Conservation (phyloP, 2,329 filamentous ascomycete species). For the Bipolaris oryzae region DNA sequence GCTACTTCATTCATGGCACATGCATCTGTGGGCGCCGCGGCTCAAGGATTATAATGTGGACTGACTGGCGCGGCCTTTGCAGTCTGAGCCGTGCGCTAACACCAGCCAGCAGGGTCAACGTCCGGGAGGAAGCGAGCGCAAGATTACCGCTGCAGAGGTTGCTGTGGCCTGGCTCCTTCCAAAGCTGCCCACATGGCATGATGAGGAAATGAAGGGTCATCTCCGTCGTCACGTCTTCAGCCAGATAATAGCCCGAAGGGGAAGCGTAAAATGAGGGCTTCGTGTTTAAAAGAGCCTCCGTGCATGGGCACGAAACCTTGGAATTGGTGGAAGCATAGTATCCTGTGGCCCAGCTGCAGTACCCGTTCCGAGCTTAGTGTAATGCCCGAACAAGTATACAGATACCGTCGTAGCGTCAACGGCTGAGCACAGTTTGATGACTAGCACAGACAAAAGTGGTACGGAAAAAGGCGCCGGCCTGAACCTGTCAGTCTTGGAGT, state of each 20-base stretch:
- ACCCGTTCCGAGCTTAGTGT: slow-evolving; percentile 29
- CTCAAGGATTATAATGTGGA: slow-evolving; percentile 32
- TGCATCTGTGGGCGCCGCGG: slow-evolving; percentile 29
- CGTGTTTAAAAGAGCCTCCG: slow-evolving; percentile 40
- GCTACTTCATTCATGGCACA: slow-evolving; percentile 21
- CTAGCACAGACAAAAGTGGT: slow-evolving; percentile 29
- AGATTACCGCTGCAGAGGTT: slow-evolving; percentile 45
- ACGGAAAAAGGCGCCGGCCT: slow-evolving; percentile 39
- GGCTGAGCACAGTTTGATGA: slow-evolving; percentile 23
- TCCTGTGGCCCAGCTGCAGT: slow-evolving; percentile 22
- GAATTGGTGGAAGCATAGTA: slow-evolving; percentile 31
- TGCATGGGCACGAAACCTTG: slow-evolving; percentile 47
- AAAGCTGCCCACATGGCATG: slow-evolving; percentile 34
- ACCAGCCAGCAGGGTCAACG: slow-evolving; percentile 46
- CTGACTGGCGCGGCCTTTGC: slow-evolving; percentile 29
- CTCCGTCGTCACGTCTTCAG: slow-evolving; percentile 39
- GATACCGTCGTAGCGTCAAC: slow-evolving; percentile 36
- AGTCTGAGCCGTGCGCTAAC: slow-evolving; percentile 35
- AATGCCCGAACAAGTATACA: slow-evolving; percentile 38
- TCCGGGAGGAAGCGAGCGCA: slow-evolving; percentile 49
- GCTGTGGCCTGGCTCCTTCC: slow-evolving; percentile 28
- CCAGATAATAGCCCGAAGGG: slow-evolving; percentile 39
- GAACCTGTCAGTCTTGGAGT: slow-evolving; percentile 45
- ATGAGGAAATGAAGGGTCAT: slow-evolving; percentile 50
- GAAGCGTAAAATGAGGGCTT: slow-evolving; percentile 42